phyloP scores from a whole-genome alignment of 2,329 filamentous ascomycete species.

The Reticulascus tulasneorum region DNA sequence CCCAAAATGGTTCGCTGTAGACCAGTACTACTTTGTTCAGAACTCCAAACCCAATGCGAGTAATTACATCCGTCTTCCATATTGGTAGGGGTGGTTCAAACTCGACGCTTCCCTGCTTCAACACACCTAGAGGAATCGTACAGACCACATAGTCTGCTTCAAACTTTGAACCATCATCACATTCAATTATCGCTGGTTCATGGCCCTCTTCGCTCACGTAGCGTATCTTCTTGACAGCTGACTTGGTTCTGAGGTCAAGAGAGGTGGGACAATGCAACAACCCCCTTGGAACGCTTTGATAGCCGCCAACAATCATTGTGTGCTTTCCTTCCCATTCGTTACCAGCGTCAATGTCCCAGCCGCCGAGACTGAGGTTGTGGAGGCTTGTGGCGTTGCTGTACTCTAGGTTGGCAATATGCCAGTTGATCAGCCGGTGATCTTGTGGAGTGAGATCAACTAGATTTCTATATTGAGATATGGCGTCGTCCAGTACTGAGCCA shows the following conservation, averaged over 20 bases:
- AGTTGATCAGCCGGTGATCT: slow-evolving; percentile 89
- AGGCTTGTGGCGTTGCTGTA: slow-evolving; percentile 94
- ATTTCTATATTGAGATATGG: slow-evolving; percentile 80
- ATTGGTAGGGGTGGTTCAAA: slow-evolving; percentile 88
- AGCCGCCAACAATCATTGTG: slow-evolving; percentile 89
- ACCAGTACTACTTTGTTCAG: slow-evolving; percentile 94
- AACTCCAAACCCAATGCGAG: slow-evolving; percentile 84
- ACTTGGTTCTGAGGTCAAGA: slow-evolving; percentile 72
- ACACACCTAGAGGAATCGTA: slow-evolving; percentile 83
- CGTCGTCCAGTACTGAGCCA: slow-evolving; percentile 86
- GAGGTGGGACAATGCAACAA: slow-evolving; percentile 72
- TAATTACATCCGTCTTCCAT: slow-evolving; percentile 79
- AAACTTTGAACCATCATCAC: slow-evolving; percentile 70
- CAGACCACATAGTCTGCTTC: slow-evolving; percentile 89
- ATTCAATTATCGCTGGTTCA: slow-evolving; percentile 50
- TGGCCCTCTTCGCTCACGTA: slow-evolving; percentile 52
- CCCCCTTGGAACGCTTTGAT: slow-evolving; percentile 87
- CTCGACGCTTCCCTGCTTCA: slow-evolving; percentile 77
- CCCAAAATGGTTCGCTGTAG: slow-evolving; percentile 89
- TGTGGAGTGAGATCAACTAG: slow-evolving; percentile 79
- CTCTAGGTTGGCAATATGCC: slow-evolving; percentile 97
- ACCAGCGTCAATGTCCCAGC: slow-evolving; percentile 96
- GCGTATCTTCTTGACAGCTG: slow-evolving; percentile 66
- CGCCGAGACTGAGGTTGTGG: slow-evolving; percentile 77
- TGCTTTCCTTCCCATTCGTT: slow-evolving; percentile 97